Percentiles rank a stretch among this genome's conserved stretches.
Evolutionary conservation across 768 basidiomycete genomes (phyloP).

Genomic region (Rubroboletus satanas): DNA sequence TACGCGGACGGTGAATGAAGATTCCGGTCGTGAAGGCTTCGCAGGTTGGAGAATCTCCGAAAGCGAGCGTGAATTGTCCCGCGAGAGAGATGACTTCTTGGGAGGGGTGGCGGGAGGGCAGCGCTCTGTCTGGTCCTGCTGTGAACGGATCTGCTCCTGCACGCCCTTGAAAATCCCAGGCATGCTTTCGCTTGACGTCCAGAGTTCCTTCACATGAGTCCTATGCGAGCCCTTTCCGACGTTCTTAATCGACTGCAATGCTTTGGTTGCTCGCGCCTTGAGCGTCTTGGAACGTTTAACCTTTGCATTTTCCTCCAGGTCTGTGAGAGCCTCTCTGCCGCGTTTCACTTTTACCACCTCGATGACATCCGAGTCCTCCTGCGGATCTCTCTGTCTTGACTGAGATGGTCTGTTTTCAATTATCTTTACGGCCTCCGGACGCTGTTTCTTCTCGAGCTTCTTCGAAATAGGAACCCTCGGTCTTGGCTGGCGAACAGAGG

Average conservation of each 20-base stretch:
- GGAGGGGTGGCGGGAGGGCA: constrained; percentile 12
- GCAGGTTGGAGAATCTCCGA: constrained; percentile 24
- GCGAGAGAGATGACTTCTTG: constrained; percentile 28
- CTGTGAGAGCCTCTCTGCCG: constrained; percentile 18
- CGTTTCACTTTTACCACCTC: constrained; percentile 60
- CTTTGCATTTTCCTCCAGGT: constrained; percentile 23
- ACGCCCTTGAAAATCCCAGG: constrained; percentile 26
- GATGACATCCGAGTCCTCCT: constrained; percentile 44
- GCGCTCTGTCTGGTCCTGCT: constrained; percentile 13
- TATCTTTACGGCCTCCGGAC: constrained; percentile 26
- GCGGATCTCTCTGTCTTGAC: constrained; percentile 32
- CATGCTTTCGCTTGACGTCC: constrained; percentile 28
- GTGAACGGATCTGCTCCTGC: constrained; percentile 21
- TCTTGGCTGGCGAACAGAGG: constrained; percentile 7
- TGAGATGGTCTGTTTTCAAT: constrained; percentile 19
- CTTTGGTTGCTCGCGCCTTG: constrained; percentile 44
- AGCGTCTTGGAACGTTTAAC: constrained; percentile 40
- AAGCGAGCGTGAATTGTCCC: constrained; percentile 30
- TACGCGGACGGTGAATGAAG: constrained; percentile 21
- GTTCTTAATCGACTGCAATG: constrained; percentile 45
- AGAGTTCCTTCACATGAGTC: constrained; percentile 40
- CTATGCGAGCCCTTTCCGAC: constrained; percentile 34
- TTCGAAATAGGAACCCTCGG: constrained; percentile 6
- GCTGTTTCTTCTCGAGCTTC: constrained; percentile 32
- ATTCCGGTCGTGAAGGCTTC: constrained; percentile 29